Evolutionary conservation across 306 rosid genomes (phyloP).

Genomic region (Prunus salicina): DNA sequence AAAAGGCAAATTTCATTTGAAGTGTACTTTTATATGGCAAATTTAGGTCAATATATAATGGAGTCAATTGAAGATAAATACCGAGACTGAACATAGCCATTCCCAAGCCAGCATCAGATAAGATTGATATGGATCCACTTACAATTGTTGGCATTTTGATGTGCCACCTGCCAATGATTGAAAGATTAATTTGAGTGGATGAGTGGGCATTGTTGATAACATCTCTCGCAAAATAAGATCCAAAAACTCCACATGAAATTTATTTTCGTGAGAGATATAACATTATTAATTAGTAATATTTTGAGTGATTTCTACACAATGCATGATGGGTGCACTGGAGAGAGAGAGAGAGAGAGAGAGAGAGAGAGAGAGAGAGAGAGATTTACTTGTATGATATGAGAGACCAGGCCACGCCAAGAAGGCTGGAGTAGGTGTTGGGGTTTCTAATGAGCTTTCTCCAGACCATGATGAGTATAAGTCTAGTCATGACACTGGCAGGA

Average conservation of each 20-base stretch:
- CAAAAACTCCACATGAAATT: not conserved
- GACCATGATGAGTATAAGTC: slow-evolving; percentile 84
- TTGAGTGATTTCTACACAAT: not conserved
- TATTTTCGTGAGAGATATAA: not conserved
- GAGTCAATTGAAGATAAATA: not conserved
- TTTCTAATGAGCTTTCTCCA: slow-evolving; percentile 94
- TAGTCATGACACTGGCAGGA: slow-evolving; percentile 82
- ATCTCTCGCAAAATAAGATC: not conserved
- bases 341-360: not conserved
- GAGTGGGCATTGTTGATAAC: not conserved
- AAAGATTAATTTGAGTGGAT: not conserved
- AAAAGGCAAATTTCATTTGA: not conserved
- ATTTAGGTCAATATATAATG: not conserved
- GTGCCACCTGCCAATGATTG: slow-evolving; percentile 46
- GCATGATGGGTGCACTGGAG: not conserved
- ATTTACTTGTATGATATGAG: slow-evolving; percentile 66
- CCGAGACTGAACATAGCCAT: slow-evolving; percentile 98
- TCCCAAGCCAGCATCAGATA: slow-evolving; percentile 90
- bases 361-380: not conserved
- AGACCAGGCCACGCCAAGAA: slow-evolving; percentile 75
- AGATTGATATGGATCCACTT: slow-evolving; percentile 74
- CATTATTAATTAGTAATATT: not conserved
- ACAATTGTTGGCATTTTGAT: slow-evolving; percentile 81
- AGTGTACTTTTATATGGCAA: not conserved
- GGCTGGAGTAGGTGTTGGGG: slow-evolving; percentile 84